These are phyloP conservation scores for Ambrosia artemisiifolia DNA, from an alignment of 129 eudicot genomes.

Conservation along the genomic window DNA sequence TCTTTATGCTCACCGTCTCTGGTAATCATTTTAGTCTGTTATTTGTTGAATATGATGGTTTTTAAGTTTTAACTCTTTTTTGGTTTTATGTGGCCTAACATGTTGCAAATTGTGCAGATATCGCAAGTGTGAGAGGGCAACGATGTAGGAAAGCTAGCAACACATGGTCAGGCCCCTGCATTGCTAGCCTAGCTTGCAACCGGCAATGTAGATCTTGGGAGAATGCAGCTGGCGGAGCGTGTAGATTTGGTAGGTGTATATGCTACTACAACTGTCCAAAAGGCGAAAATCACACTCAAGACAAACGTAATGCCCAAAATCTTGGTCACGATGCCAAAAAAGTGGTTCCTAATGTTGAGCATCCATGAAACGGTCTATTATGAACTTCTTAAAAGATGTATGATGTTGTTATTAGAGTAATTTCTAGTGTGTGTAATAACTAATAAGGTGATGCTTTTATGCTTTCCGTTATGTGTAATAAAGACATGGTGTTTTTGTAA, in stretches of 20 bases:
- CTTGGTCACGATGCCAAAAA: constrained; percentile 9
- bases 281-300: constrained; percentile 16
- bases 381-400: too few species aligned
- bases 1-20: constrained; percentile 19
- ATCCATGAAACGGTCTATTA: constrained; percentile 20
- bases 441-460: constrained; percentile 12
- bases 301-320: constrained; percentile 18
- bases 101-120: constrained; percentile 12
- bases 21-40: constrained; percentile 10
- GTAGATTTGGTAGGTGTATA: constrained; percentile 36
- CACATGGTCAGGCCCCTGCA: constrained; percentile 47
- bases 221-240: constrained; percentile 43
- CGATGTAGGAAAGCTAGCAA: constrained; percentile 39
- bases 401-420: constrained; percentile 4
- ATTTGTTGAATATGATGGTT: neutral
- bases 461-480: constrained; percentile 10
- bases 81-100: neutral
- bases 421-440: constrained; percentile 8
- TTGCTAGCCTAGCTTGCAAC: constrained; percentile 29
- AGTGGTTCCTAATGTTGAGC: constrained; percentile 16
- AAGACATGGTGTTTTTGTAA: neutral
- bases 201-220: constrained; percentile 39
- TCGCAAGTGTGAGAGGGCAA: constrained; percentile 14
- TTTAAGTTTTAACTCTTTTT: neutral
- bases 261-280: constrained; percentile 32